Conservation (phyloP, 768 basidiomycete species). For the Fibroporia radiculosa region DNA sequence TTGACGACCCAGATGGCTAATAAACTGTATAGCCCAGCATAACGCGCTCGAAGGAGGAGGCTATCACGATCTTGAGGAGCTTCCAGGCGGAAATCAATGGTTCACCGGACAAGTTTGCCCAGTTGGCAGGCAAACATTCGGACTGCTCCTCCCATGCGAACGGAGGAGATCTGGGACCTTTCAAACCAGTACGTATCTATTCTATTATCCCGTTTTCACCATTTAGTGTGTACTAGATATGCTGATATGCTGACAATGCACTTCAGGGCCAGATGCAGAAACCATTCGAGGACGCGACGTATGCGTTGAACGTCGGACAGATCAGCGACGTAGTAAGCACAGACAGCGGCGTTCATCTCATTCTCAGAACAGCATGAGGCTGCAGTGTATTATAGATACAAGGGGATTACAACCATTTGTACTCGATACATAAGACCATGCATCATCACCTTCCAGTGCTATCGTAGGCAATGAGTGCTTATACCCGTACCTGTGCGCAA, state of each 20-base stretch:
- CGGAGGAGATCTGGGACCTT: constrained; percentile 84
- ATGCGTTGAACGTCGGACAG: constrained; percentile 58
- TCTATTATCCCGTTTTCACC: neutral
- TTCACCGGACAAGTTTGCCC: constrained; percentile 54
- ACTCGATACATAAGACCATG: too few relatives aligned
- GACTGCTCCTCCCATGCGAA: constrained; percentile 85
- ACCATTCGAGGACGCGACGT: constrained; percentile 89
- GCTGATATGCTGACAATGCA: neutral
- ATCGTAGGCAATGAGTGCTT: too few relatives aligned
- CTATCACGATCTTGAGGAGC: constrained; percentile 65
- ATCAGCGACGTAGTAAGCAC: constrained; percentile 81
- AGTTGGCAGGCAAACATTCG: constrained; percentile 69
- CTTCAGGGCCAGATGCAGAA: constrained; percentile 85
- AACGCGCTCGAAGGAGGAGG: constrained; percentile 83
- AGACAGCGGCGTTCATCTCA: constrained; percentile 92
- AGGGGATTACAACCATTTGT: neutral
- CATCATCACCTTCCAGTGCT: too few relatives aligned
- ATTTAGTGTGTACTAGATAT: too few relatives aligned
- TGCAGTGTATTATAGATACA: too few relatives aligned
- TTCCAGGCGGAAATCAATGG: constrained; percentile 56
- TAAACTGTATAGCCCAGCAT: constrained; percentile 48
- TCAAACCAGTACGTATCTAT: constrained; percentile 38
- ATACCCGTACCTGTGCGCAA: too few relatives aligned
- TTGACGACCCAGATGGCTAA: too few relatives aligned
- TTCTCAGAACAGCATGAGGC: constrained; percentile 81